phyloP scores from a whole-genome alignment of 1,284 basidiomycete species.

The Marasmius tenuissimus region DNA sequence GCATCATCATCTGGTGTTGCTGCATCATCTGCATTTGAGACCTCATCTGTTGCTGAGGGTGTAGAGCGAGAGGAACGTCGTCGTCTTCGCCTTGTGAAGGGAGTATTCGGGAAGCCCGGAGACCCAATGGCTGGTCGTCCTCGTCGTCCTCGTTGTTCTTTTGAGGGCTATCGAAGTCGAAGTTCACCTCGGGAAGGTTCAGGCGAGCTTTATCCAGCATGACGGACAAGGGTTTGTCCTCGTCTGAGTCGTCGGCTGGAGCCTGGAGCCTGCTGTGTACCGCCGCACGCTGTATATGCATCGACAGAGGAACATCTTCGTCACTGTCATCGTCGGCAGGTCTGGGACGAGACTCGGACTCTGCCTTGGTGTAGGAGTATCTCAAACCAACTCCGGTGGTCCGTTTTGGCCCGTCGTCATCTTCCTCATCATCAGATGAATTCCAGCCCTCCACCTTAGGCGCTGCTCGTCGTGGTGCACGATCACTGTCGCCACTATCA shows the following conservation, averaged over 20 bases:
- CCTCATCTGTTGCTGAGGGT: constrained; percentile 73
- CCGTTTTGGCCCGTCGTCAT: constrained; percentile 47
- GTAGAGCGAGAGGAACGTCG: constrained; percentile 66
- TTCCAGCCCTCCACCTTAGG: constrained; percentile 46
- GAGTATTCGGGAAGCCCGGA: constrained; percentile 50
- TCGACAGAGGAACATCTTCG: constrained; percentile 73
- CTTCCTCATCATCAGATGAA: constrained; percentile 64
- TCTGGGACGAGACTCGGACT: constrained; percentile 19
- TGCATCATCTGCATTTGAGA: constrained; percentile 64
- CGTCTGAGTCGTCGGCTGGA: constrained; percentile 54
- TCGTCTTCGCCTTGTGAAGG: constrained; percentile 54
- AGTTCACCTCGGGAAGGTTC: constrained; percentile 44
- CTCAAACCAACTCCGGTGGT: constrained; percentile 56
- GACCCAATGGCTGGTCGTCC: constrained; percentile 65
- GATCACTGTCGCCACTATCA: constrained; percentile 51
- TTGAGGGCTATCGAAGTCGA: constrained; percentile 42
- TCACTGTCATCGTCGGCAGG: constrained; percentile 56
- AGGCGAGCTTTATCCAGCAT: constrained; percentile 55
- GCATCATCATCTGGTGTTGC: constrained; percentile 49
- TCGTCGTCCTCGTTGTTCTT: constrained; percentile 54
- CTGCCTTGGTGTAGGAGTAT: constrained; percentile 31
- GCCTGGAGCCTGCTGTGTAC: constrained; percentile 37
- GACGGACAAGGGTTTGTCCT: constrained; percentile 69
- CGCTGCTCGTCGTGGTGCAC: constrained; percentile 25
- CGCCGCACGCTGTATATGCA: constrained; percentile 51